Percentiles rank a stretch among this genome's conserved stretches.
Conservation (phyloP, 331 rosid genomes). For the Ulmus americana region DNA sequence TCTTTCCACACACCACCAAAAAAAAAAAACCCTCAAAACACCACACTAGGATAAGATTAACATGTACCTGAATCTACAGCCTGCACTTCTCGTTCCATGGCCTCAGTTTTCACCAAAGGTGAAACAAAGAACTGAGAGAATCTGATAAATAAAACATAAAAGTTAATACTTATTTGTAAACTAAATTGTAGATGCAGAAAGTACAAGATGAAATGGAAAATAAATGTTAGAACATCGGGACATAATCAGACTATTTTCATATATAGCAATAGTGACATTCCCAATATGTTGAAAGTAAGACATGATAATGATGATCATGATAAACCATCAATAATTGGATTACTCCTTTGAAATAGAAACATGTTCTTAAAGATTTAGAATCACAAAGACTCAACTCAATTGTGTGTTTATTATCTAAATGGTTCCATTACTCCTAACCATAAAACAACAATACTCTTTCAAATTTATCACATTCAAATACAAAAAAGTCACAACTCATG, state of each 20-base stretch:
- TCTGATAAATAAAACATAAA: conserved; percentile 38
- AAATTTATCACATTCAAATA: not conserved
- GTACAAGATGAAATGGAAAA: too few species aligned
- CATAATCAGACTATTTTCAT: not conserved
- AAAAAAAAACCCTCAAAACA: conserved; percentile 8
- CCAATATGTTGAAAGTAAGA: not conserved
- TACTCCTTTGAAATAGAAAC: not conserved
- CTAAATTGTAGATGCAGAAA: too few species aligned
- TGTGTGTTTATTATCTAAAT: too few species aligned
- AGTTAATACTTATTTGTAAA: not conserved
- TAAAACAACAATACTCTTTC: not conserved
- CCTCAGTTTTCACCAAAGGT: conserved; percentile 82
- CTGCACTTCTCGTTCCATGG: conserved; percentile 93
- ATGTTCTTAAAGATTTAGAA: too few species aligned
- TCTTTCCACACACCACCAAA: not conserved
- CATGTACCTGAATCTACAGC: conserved; percentile 90
- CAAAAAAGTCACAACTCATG: not conserved
- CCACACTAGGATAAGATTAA: conserved; percentile 16
- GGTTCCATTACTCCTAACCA: not conserved
- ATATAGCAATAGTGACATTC: not conserved
- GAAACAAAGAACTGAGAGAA: conserved; percentile 94
- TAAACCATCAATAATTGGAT: not conserved
- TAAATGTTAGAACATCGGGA: not conserved
- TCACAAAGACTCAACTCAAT: too few species aligned
- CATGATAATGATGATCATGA: not conserved